Base-by-base conservation (phyloP, 768 basidiomycete species). In the Trichaptum fuscoviolaceum region DNA sequence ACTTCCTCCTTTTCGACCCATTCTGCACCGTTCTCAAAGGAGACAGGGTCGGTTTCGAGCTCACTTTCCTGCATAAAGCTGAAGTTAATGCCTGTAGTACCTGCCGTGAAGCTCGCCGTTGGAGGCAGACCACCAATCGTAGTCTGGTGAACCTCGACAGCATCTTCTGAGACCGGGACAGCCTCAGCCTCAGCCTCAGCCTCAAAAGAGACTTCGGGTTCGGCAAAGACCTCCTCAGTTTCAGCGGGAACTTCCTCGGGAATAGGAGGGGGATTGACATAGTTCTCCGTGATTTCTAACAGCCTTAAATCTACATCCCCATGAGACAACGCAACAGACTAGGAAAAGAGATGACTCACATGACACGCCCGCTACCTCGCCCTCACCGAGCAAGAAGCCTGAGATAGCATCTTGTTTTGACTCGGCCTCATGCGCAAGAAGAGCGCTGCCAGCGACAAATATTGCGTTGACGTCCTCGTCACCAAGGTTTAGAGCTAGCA, bases 1-100 rank as follows among this genome's bases (percentile, higher is more conserved):
- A 72, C 76, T 18, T 83, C 83, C 23, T 82, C 69, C 35, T 80
- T 79, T 71, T 88, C 84, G 10, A 84, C 83, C 83, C 84, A 87
- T 71, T 88, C 87, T 8, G 79, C 79, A 30, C 73, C 80, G 24
- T 84, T 79, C 65, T 87, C 86, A 35, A 85, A 83, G 12, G 80
- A 71, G 24, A 82, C 61, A 0, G 81, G 73, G 18, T 62, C 61
- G n/a, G 30, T 58, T 68, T 91, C 91, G 36, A 93, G 80, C 71
- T 93, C 92, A 74, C 91, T 92, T 66, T 84, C 89, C 75, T 92
- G 88, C 79, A 94, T 89, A 75, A 93, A 94, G 71, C 84, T 85
- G 82, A 92, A 89, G 76, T 87, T 84, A 20, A 69, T 64, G 65
- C 82, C 81, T 0, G 87, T 79, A 7, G 76, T 67, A 18, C 73